A percentile compares a stretch with the other conserved stretches of the same genome.
These are phyloP conservation scores for Penicillium fuscoglaucum DNA, from an alignment of 2,329 filamentous ascomycete species.

Conservation along the genomic window DNA sequence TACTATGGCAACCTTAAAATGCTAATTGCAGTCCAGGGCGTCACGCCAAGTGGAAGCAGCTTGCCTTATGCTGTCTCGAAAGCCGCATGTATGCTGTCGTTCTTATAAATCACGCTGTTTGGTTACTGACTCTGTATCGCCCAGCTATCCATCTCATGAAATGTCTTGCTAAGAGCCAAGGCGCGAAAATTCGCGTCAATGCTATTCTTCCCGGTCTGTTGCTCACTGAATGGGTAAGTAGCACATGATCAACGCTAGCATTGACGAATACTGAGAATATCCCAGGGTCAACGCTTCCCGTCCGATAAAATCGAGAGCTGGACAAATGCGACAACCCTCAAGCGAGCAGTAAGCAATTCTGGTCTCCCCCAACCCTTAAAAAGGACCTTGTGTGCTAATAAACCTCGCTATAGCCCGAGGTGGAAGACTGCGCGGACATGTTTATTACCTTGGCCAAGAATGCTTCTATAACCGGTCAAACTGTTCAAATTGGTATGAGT, in stretches of 20 bases:
- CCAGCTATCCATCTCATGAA: conserved; percentile 65
- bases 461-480: conserved; percentile 49
- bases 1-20: not conserved
- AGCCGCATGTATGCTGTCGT: conserved; percentile 57
- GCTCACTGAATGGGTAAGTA: conserved; percentile 65
- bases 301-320: conserved; percentile 57
- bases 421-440: conserved; percentile 46
- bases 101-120: not conserved
- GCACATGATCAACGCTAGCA: not conserved
- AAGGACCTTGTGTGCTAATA: not conserved
- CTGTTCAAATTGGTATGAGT: conserved; percentile 43
- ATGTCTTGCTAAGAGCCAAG: conserved; percentile 62
- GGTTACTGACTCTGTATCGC: conserved; percentile 4
- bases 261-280: conserved; percentile 5
- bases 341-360: conserved; percentile 52
- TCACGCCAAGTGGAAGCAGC: conserved; percentile 54
- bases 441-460: conserved; percentile 47
- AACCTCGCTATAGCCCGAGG: conserved; percentile 33
- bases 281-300: conserved; percentile 57
- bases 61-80: conserved; percentile 78
- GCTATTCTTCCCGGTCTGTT: conserved; percentile 64
- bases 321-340: conserved; percentile 59
- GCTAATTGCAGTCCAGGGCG: conserved; percentile 38
- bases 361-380: not conserved
- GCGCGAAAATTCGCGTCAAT: conserved; percentile 63